Evolutionary conservation across 192 early-diverging fungal species (phyloP).

Genomic region (Backusella luteola): DNA sequence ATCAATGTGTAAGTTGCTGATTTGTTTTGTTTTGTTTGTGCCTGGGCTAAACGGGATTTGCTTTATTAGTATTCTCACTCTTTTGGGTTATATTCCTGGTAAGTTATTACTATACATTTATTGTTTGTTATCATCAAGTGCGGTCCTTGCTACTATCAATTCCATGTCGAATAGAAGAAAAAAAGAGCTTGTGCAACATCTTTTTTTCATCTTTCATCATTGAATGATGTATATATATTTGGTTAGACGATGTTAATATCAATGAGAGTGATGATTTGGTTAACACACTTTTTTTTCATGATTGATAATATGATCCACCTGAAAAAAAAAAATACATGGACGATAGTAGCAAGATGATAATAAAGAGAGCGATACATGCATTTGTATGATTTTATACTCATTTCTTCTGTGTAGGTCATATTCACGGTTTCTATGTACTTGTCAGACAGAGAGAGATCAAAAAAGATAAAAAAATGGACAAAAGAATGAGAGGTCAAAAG

Average conservation of each 20-base stretch:
- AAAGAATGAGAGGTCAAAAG: not conserved
- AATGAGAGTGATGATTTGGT: not conserved
- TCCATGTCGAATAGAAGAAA: not conserved
- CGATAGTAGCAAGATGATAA: not conserved
- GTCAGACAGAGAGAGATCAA: slow-evolving; percentile 22
- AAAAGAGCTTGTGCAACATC: not conserved
- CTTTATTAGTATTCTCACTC: slow-evolving; percentile 10
- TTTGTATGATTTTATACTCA: not conserved
- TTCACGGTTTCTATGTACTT: slow-evolving; percentile 34
- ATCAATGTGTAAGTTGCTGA: slow-evolving; percentile 44
- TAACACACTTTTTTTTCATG: not conserved
- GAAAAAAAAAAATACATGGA: not conserved
- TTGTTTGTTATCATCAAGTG: not conserved
- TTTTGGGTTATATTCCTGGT: slow-evolving; percentile 31
- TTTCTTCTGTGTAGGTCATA: slow-evolving; percentile 14
- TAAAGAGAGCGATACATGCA: not conserved
- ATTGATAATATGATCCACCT: not conserved
- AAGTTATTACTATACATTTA: not conserved
- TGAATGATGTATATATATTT: not conserved
- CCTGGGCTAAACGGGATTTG: not conserved
- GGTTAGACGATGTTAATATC: not conserved
- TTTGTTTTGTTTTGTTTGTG: not conserved
- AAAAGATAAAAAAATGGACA: not conserved
- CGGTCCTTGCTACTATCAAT: not conserved
- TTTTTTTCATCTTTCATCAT: not conserved